phyloP scores from a whole-genome alignment of 2,329 filamentous ascomycete genomes.

The Macrophomina phaseolina region DNA sequence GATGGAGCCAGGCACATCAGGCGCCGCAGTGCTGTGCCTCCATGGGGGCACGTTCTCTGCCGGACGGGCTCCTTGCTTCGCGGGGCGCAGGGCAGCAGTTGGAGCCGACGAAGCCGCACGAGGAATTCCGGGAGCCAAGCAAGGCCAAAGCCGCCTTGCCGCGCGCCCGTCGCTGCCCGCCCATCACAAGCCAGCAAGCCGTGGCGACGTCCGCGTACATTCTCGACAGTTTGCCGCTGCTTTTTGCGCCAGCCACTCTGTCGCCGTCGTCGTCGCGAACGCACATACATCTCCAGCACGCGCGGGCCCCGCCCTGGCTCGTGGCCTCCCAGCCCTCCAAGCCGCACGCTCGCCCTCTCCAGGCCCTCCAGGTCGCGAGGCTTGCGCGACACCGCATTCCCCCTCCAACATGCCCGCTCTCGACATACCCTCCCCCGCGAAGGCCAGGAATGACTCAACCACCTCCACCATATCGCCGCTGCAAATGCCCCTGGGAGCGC shows the following conservation, averaged over 20 bases:
- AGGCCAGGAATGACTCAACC: conserved; percentile 29
- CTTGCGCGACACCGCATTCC: conserved; percentile 22
- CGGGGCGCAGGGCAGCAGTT: background rate
- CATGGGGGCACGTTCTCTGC: conserved; percentile 4
- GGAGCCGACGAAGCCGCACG: conserved; percentile 1
- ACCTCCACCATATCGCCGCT: conserved; percentile 23
- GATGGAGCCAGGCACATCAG: background rate
- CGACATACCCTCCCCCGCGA: conserved; percentile 35
- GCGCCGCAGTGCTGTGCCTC: background rate
- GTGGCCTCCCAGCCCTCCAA: conserved; percentile 14
- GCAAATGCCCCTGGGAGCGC: conserved; percentile 18
- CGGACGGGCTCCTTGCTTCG: conserved; percentile 10
- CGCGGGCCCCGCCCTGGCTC: conserved; percentile 19
- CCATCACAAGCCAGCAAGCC: background rate
- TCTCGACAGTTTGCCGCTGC: background rate
- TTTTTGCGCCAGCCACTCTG: background rate
- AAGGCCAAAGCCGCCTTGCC: background rate
- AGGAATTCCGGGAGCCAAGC: background rate
- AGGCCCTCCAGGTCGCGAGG: background rate
- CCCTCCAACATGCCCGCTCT: conserved; percentile 43
- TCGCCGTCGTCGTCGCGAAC: background rate
- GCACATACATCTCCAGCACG: conserved; percentile 2
- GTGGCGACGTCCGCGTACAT: conserved; percentile 1
- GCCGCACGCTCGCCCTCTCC: background rate
- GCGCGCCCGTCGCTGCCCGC: background rate